A percentile compares a stretch with the other conserved stretches of the same genome.
phyloP scores from a whole-genome alignment of 1,139 yeast species.

The Zygosaccharomyces sapae region DNA sequence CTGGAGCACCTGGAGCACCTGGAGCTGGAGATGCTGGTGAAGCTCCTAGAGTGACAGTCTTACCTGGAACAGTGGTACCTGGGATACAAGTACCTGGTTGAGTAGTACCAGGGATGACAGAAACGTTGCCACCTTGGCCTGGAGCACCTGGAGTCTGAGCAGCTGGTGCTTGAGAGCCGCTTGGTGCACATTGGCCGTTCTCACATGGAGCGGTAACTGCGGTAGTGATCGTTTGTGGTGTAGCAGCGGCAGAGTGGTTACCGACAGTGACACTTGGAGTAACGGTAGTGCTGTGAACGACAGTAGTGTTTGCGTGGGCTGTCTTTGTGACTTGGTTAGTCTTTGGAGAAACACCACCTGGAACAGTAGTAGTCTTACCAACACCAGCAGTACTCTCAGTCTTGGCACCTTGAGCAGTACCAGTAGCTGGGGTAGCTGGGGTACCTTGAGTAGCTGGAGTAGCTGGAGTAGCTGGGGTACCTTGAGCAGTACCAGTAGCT shows the following conservation, averaged over 20 bases:
- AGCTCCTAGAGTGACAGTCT: too few relatives aligned
- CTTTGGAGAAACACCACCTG: slow-evolving; percentile 2
- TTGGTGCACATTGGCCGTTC: neutral
- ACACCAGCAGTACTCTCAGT: neutral
- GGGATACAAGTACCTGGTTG: neutral
- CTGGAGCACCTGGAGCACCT: slow-evolving; percentile 1
- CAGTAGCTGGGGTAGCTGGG: slow-evolving; percentile 7
- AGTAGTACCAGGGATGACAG: neutral
- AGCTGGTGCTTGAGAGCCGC: too few relatives aligned
- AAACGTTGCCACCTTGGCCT: too few relatives aligned
- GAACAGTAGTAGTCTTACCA: neutral
- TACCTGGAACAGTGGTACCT: neutral
- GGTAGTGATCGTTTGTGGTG: slow-evolving; percentile 1
- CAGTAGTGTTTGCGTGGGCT: slow-evolving; percentile 5
- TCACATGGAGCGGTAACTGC: slow-evolving; percentile 2
- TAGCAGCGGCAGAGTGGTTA: slow-evolving; percentile 34
- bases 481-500: neutral
- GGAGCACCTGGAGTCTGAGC: too few relatives aligned
- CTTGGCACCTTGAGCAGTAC: slow-evolving; percentile 13
- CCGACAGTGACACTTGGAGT: slow-evolving; percentile 29
- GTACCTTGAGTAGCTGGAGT: neutral
- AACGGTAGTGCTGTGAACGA: slow-evolving; percentile 5
- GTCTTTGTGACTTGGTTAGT: slow-evolving; percentile 5
- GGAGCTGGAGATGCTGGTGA: neutral
- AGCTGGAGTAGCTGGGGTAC: slow-evolving; percentile 9